Conservation (phyloP, 176 grass and related monocot species). For the Phragmites australis region DNA sequence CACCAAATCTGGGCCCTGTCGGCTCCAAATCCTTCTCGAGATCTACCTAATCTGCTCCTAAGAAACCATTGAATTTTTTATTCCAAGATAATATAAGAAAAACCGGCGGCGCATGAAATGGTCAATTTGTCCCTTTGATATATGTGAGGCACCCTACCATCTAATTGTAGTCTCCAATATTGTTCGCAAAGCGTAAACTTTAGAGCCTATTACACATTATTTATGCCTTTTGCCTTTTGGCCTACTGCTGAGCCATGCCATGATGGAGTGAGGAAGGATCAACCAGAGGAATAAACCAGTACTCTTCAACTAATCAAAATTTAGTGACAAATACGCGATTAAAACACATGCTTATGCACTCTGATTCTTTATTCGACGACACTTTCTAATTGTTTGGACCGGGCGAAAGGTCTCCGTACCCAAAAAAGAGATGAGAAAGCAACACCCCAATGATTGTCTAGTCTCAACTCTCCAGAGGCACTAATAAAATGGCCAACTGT, state of each 20-base stretch:
- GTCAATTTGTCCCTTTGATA: constrained; percentile 41
- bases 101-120: constrained; percentile 28
- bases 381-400: constrained; percentile 27
- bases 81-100: neutral
- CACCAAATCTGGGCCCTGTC: constrained; percentile 31
- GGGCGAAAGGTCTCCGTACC: neutral
- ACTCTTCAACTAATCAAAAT: neutral
- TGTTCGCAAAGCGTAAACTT: neutral
- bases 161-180: constrained; percentile 4
- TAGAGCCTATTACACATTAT: neutral
- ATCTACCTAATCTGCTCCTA: constrained; percentile 38
- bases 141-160: neutral
- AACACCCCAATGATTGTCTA: constrained; percentile 14
- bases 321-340: neutral
- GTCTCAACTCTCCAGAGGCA: neutral
- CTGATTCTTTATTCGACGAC: constrained; percentile 30
- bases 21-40: constrained; percentile 35
- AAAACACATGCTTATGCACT: constrained; percentile 41
- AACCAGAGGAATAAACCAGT: neutral
- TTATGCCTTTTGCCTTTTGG: neutral
- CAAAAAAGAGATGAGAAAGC: constrained; percentile 23
- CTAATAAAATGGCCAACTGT: neutral
- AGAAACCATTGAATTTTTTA: no score
- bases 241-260: neutral
- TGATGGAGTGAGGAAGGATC: constrained; percentile 29